phyloP scores from a whole-genome alignment of 805 yeast species.

The Komagataella kurtzmanii region DNA sequence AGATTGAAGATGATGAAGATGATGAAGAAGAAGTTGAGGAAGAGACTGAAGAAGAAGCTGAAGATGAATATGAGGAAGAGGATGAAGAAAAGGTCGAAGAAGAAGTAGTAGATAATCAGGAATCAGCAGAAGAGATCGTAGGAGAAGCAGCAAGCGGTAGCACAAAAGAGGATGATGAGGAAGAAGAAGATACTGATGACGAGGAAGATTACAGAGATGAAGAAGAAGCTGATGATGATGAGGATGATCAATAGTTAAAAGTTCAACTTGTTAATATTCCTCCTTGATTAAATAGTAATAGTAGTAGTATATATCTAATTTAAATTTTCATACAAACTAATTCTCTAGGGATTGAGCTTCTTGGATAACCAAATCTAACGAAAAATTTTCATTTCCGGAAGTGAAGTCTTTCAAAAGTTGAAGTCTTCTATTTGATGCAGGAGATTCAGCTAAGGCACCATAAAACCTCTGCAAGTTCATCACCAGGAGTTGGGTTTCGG shows the following conservation, averaged over 20 bases:
- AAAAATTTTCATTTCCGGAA: conserved; percentile 51
- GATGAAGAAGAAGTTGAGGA: neutral
- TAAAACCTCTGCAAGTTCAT: conserved; percentile 73
- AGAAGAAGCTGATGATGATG: conserved; percentile 1
- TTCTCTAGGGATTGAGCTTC: conserved; percentile 64
- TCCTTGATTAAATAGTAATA: neutral
- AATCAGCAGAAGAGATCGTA: too few species aligned
- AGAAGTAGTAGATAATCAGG: neutral
- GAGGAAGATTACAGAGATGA: conserved; percentile 2
- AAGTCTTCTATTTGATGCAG: conserved; percentile 31
- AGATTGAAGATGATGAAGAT: conserved; percentile 4
- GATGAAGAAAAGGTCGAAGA: conserved; percentile 2
- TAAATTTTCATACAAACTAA: conserved; percentile 3
- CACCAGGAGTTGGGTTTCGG: conserved; percentile 68
- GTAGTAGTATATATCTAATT: neutral
- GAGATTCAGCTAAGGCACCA: conserved; percentile 45
- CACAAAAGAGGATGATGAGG: conserved; percentile 1
- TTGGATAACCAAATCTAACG: conserved; percentile 50
- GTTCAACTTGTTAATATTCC: neutral
- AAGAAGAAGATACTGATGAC: neutral
- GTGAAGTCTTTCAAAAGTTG: conserved; percentile 57
- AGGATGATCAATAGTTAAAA: neutral
- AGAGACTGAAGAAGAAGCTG: conserved; percentile 2
- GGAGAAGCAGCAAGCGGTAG: neutral
- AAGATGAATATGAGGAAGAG: conserved; percentile 2